Base-by-base conservation (phyloP, 768 basidiomycete genomes). In the Leccinellum rugosiceps region DNA sequence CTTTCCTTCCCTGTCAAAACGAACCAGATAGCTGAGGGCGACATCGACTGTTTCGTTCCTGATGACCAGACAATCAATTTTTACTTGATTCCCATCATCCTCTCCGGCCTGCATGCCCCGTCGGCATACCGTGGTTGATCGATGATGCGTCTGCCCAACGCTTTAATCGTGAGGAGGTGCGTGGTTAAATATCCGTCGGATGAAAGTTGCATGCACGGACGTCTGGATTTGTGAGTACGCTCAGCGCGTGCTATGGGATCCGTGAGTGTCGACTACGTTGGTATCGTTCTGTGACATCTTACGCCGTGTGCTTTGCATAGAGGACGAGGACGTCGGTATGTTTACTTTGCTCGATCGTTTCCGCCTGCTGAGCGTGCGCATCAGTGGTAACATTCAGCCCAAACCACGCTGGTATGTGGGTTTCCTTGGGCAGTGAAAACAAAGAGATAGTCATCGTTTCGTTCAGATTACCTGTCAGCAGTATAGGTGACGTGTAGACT, bases 401-500 rank as follows among this genome's bases (percentile, higher is more conserved):
- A n/a, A n/a, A n/a, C n/a, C n/a, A n/a, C n/a, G n/a, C n/a, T n/a
- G n/a, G n/a, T n/a, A n/a, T n/a, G n/a, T n/a, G n/a, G n/a, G n/a
- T n/a, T n/a, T n/a, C n/a, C n/a, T n/a, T n/a, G n/a, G n/a, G n/a
- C n/a, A n/a, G n/a, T n/a, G n/a, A n/a, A n/a, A n/a, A n/a, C n/a
- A n/a, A n/a, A n/a, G n/a, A n/a, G n/a, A n/a, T n/a, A n/a, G n/a
- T n/a, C 17, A 15, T 17, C 15, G 15, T 35, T 35, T 35, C 15
- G 35, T 46, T n/a, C 56, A 86, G 85, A 83, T 58, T 87, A 86
- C 59, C 75, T 78, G 9, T 68, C 76, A 28, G 77, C 72, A 38
- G 74, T 86, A 6, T 87, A 85, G 86, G 86, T 83, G 14, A 71
- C 77, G 9, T 85, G 86, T 58, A 77, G 75, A 41, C 67, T 85